Evolutionary conservation across 176 grass and related monocot species (phyloP).

Genomic region (Musa troglodytarum): DNA sequence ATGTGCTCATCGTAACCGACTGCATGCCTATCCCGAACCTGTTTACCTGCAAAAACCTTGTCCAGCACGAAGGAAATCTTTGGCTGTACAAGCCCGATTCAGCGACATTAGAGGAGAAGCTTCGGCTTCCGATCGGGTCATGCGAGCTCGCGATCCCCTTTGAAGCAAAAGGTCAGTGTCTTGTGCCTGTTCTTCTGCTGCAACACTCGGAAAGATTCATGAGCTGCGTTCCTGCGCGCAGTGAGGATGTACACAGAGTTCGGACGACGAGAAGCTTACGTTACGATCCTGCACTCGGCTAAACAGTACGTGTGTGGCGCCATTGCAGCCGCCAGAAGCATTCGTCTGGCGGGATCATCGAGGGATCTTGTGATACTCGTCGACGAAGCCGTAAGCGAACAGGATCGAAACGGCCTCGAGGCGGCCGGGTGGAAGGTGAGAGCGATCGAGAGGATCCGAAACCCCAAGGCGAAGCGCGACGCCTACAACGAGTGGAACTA

Average conservation of each 20-base stretch:
- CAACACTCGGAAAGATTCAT: no score
- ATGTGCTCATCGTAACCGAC: background rate
- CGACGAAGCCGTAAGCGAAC: background rate
- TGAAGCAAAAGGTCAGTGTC: slow-evolving; percentile 1
- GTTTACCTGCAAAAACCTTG: background rate
- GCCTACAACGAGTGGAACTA: slow-evolving; percentile 99
- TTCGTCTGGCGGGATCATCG: background rate
- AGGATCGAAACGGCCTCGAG: background rate
- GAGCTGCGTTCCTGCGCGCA: background rate
- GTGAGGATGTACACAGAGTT: background rate
- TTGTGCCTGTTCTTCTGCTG: no score
- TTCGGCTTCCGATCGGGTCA: slow-evolving; percentile 4
- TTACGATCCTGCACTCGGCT: slow-evolving; percentile 3
- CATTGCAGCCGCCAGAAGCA: background rate
- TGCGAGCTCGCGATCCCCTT: slow-evolving; percentile 3
- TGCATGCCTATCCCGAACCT: slow-evolving; percentile 3
- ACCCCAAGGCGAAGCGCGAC: slow-evolving; percentile 23
- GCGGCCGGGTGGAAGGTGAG: slow-evolving; percentile 2
- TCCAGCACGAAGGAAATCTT: background rate
- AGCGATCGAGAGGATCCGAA: background rate
- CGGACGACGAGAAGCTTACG: background rate
- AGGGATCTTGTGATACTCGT: slow-evolving; percentile 9
- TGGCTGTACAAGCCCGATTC: background rate
- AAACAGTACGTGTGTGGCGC: slow-evolving; percentile 5
- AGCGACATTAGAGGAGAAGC: background rate